Evolutionary conservation across 352 stramenopile genomes (phyloP).

Genomic region (Peronospora farinosa): DNA sequence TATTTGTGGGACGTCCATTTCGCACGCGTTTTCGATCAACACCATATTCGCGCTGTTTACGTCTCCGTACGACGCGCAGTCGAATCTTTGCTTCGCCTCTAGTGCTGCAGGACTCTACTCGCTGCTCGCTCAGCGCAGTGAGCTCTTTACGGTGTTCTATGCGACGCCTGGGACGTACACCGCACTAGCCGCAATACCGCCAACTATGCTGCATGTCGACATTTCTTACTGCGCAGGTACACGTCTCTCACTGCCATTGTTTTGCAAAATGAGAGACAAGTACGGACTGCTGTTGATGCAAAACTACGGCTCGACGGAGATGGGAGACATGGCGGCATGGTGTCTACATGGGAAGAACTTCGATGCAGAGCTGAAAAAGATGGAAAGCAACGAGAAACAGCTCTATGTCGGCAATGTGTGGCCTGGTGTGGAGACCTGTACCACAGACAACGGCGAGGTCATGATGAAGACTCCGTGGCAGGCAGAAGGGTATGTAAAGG

Average conservation of each 20-base stretch:
- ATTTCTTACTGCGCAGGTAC: conserved; percentile 70
- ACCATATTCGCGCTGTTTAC: conserved; percentile 73
- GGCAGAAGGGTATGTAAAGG: conserved; percentile 61
- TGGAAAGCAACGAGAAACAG: conserved; percentile 31
- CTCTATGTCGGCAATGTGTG: conserved; percentile 67
- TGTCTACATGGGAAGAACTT: conserved; percentile 41
- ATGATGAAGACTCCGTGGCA: conserved; percentile 79
- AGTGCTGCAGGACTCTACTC: conserved; percentile 44
- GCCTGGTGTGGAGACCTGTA: conserved; percentile 52
- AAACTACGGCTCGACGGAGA: conserved; percentile 86
- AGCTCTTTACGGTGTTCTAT: conserved; percentile 57
- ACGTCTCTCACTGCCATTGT: conserved; percentile 48
- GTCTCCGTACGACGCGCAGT: conserved; percentile 51
- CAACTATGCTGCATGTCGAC: conserved; percentile 50
- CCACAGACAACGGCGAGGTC: conserved; percentile 51
- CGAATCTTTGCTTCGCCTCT: conserved; percentile 64
- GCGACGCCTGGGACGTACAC: conserved; percentile 79
- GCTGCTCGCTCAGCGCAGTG: conserved; percentile 35
- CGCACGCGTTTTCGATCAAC: conserved; percentile 84
- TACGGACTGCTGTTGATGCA: conserved; percentile 74
- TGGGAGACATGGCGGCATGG: conserved; percentile 73
- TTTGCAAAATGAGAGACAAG: conserved; percentile 40
- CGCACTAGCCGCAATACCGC: conserved; percentile 44
- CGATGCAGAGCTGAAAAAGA: conserved; percentile 32
- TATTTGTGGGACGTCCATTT: conserved; percentile 74